A percentile compares a stretch with the other conserved stretches of the same genome.
Conservation (phyloP, 495 filamentous ascomycete genomes). For the Penicillium angulare region DNA sequence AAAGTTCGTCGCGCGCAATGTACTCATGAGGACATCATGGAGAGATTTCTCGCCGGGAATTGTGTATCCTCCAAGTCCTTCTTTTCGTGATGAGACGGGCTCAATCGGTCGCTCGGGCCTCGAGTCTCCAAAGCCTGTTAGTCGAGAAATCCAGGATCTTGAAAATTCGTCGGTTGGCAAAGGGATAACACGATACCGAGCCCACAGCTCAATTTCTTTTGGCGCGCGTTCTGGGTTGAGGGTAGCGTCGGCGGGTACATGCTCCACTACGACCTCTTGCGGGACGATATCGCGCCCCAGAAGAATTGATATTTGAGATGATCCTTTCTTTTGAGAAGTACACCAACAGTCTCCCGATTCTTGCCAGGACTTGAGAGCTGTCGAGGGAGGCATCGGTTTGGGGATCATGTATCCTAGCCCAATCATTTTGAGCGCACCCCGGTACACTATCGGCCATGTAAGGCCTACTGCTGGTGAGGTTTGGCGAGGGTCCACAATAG, state of each 20-base stretch:
- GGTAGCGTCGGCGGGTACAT: conserved; percentile 37
- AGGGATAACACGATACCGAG: conserved; percentile 24
- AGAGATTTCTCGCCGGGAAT: conserved; percentile 19
- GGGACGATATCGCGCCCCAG: conserved; percentile 40
- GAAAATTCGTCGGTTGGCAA: conserved; percentile 1
- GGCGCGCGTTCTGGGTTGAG: conserved; percentile 38
- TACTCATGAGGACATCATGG: conserved; percentile 31
- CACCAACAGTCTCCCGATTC: conserved; percentile 53
- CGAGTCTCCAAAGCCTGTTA: background rate
- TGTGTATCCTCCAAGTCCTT: conserved; percentile 15
- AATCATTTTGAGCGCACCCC: background rate
- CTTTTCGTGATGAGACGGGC: conserved; percentile 6
- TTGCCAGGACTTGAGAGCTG: conserved; percentile 40
- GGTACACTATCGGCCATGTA: background rate
- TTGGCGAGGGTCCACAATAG: conserved; percentile 35
- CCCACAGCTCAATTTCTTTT: conserved; percentile 49
- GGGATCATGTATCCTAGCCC: background rate
- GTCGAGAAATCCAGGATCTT: background rate
- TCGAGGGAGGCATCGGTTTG: conserved; percentile 13
- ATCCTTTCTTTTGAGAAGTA: conserved; percentile 32
- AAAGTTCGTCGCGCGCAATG: conserved; percentile 27
- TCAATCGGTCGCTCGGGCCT: background rate
- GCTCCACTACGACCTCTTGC: conserved; percentile 48
- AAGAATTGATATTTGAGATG: conserved; percentile 38
- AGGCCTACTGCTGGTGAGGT: conserved; percentile 31